These are phyloP conservation scores for Chrysanthemum makinoi DNA, from an alignment of 129 eudicot genomes.

Conservation along the genomic window DNA sequence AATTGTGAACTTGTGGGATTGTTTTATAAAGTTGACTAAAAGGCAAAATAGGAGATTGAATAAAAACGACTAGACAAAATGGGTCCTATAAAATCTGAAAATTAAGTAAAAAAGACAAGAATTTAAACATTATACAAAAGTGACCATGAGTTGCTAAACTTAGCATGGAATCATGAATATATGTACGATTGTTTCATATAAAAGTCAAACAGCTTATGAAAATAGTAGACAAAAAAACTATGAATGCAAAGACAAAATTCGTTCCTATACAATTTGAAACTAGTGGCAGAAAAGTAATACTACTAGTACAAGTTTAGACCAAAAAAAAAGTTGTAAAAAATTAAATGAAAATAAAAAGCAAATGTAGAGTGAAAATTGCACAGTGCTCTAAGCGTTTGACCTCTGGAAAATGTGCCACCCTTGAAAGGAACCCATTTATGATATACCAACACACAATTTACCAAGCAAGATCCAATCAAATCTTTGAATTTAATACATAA, in stretches of 20 bases:
- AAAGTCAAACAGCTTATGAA: neutral
- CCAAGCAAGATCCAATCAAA: constrained; percentile 33
- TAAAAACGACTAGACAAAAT: constrained; percentile 2
- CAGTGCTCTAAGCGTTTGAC: constrained; percentile 31
- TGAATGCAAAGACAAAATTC: neutral
- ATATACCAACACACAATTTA: constrained; percentile 32
- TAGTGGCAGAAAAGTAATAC: neutral
- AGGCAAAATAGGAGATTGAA: neutral
- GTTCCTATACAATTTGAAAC: neutral
- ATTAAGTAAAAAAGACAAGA: neutral
- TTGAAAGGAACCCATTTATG: constrained; percentile 20
- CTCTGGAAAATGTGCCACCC: constrained; percentile 40
- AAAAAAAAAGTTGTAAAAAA: neutral
- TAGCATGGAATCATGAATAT: neutral
- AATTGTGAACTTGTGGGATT: neutral
- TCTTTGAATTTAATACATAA: constrained; percentile 13
- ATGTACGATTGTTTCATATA: neutral
- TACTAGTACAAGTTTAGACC: too few relatives aligned
- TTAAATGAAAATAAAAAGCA: neutral
- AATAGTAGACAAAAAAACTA: too few relatives aligned
- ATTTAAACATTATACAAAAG: neutral
- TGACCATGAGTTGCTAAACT: too few relatives aligned
- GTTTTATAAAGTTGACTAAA: neutral
- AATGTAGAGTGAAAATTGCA: constrained; percentile 17
- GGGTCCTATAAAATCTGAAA: constrained; percentile 13